A percentile compares a stretch with the other conserved stretches of the same genome.
Conservation (phyloP, 208 protist genomes). For the Leishmania martiniquensis region DNA sequence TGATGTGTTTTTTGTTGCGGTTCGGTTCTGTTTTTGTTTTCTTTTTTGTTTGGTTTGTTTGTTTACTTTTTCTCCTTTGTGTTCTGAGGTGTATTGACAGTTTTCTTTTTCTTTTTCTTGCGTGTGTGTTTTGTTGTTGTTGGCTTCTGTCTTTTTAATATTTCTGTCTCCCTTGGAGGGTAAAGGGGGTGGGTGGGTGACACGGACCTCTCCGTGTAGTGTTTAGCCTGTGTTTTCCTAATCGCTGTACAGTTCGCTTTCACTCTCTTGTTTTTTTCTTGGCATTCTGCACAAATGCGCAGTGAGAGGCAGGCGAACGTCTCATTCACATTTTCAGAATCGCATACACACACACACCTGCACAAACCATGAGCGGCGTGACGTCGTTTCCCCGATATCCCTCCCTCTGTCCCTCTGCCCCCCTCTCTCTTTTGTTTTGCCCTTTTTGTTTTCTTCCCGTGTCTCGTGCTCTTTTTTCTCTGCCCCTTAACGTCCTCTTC, state of each 20-base stretch:
- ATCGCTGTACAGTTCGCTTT: not conserved
- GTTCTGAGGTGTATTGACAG: not conserved
- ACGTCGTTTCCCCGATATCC: not conserved
- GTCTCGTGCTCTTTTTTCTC: not conserved
- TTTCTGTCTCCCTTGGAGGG: not conserved
- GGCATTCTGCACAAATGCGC: not conserved
- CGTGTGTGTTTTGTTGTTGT: too few relatives aligned
- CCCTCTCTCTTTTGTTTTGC: too few relatives aligned
- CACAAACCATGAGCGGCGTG: not conserved
- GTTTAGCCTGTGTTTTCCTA: not conserved
- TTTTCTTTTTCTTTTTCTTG: not conserved
- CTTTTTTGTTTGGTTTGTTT: not conserved
- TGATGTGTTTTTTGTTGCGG: constrained; percentile 4
- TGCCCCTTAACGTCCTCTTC: not conserved
- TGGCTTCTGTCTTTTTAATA: not conserved
- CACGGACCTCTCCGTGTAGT: not conserved
- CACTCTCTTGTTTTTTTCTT: too few relatives aligned
- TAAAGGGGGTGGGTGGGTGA: not conserved
- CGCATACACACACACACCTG: not conserved
- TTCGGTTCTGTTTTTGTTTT: not conserved
- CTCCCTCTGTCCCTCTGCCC: too few relatives aligned
- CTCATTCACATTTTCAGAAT: not conserved
- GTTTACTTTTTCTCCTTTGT: not conserved
- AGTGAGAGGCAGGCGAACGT: not conserved
- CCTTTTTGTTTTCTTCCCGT: constrained; percentile 1